Evolutionary conservation across 1,139 yeast genomes (phyloP).

Genomic region (Meyerozyma sp.): DNA sequence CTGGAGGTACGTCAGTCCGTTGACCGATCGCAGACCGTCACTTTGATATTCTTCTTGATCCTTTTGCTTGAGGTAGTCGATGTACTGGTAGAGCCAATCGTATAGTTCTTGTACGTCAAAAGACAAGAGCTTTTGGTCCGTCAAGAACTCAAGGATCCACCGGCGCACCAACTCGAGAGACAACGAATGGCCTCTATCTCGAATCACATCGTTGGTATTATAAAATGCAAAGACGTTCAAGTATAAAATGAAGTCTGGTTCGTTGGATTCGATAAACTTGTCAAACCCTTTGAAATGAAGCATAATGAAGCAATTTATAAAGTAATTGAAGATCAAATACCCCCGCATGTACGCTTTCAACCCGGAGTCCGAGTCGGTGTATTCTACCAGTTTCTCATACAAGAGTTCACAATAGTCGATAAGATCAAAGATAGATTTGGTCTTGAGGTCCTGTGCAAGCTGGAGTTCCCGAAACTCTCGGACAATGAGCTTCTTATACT

Average conservation of each 20-base stretch:
- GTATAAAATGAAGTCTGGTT: conserved; percentile 40
- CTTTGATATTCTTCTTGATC: conserved; percentile 12
- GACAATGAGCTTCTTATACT: conserved; percentile 26
- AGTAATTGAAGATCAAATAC: conserved; percentile 39
- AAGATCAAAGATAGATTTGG: conserved; percentile 37
- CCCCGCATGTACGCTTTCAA: conserved; percentile 31
- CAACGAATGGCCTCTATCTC: conserved; percentile 17
- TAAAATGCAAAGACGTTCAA: conserved; percentile 41
- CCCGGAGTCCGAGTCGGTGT: conserved; percentile 13
- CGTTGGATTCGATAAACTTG: conserved; percentile 32
- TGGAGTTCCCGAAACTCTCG: conserved; percentile 36
- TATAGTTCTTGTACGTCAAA: conserved; percentile 36
- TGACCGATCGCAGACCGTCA: neutral
- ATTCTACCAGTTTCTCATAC: conserved; percentile 27
- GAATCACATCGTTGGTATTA: conserved; percentile 24
- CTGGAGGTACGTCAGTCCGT: too few relatives aligned
- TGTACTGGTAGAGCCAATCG: conserved; percentile 37
- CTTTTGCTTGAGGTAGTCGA: conserved; percentile 32
- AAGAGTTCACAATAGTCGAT: conserved; percentile 38
- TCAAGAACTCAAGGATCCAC: conserved; percentile 28
- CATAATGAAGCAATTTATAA: conserved; percentile 40
- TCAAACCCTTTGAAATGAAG: conserved; percentile 42
- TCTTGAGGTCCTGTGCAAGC: conserved; percentile 23
- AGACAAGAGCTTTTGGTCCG: conserved; percentile 24
- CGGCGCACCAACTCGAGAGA: conserved; percentile 20